Evolutionary conservation across 2,329 filamentous ascomycete species (phyloP), one percentile per base, ranked within the genome.

Genomic region (Sclerotinia glacialis): DNA sequence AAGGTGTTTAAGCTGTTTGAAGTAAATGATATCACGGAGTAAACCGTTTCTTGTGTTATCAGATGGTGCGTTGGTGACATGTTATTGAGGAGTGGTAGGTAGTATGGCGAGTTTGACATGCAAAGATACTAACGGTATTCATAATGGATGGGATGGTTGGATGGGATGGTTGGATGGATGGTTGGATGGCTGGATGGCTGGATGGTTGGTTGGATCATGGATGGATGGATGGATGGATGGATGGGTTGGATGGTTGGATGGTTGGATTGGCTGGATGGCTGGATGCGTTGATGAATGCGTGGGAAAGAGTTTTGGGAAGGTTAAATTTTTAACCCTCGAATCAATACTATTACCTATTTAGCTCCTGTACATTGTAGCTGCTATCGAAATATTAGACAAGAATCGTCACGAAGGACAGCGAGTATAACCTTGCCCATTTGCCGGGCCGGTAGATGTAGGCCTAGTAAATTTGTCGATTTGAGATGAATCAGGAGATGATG

Each of bases 1-100:
- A 61, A 37, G 53, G 64, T 49, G 47, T 61, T 14, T 52, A 65
- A 65, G 55, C 47, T 52, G 64, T 68, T 61, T 56, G 67, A 66
- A 34, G 68, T 61, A 40, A 49, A 61, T 61, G 64, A 49, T 44
- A 52, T 44, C 54, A 65, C 63, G 42, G 58, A 59, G 63, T 8
- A 47, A 37, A 56, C 44, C 63, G 52, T 47, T 65, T 50, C 42
- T 49, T 59, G 63, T 65, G 52, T 58, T 58, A 65, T 65, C 62
- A 58, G 49, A 64, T 64, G 50, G 61, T 46, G 49, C 49, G 54
- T 50, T 65, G 55, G 64, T 61, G 64, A 52, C 64, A 60, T 65
- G 46, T 59, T 65, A 21, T 65, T 56, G 58, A 61, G 46, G 31
- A 37, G 44, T 61, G 58, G 44, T 49, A 49, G 58, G 55, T 58